Base-by-base conservation (phyloP, 2,329 filamentous ascomycete species). In the Colletotrichum phormii region DNA sequence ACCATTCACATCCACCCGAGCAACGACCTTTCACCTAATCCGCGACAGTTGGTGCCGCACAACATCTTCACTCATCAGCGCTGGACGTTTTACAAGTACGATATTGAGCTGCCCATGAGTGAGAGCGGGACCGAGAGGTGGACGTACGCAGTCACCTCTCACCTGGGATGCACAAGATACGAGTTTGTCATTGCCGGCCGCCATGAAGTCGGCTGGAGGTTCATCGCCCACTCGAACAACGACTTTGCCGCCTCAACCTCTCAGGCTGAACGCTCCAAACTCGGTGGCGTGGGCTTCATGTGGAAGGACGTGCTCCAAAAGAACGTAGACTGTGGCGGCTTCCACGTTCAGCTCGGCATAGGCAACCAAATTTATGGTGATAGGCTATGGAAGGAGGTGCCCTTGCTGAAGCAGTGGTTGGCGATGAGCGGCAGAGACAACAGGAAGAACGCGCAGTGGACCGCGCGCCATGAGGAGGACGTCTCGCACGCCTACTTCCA, bases 281-380 rank as follows among this genome's bases (percentile, higher is more conserved):
- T 98, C 1, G 97, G 97, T 35, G 97, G 97, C 1, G 89, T 97
- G 1, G 94, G 95, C 0, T 94, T 97, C 80, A 97, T 99, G 96
- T 99, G 97, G 97, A 98, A 98, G 79, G 97, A 99, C 78, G 95
- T 99, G 33, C 88, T 99, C 80, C 95, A 98, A 83, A 98, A 98
- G 87, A 97, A 99, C 78, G 91, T 95, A 33, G 97, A 99, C 77
- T 98, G 95, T 77, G 95, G 95, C 67, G 97, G 97, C 1, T 99
- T 98, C 82, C 97, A 99, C 79, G 92, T 94, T 7, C 97, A 99
- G 79, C 87, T 99, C 8, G 97, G 96, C 15, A 85, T 98, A 5
- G 97, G 97, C 67, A 94, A 97, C 73, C 97, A 99, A 81, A 97
- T 99, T 64, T 98, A 97, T 79, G 97, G 95, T 1, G 97, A 99